phyloP scores from a whole-genome alignment of 345 rosid genomes.

The Lepidium aucheri region DNA sequence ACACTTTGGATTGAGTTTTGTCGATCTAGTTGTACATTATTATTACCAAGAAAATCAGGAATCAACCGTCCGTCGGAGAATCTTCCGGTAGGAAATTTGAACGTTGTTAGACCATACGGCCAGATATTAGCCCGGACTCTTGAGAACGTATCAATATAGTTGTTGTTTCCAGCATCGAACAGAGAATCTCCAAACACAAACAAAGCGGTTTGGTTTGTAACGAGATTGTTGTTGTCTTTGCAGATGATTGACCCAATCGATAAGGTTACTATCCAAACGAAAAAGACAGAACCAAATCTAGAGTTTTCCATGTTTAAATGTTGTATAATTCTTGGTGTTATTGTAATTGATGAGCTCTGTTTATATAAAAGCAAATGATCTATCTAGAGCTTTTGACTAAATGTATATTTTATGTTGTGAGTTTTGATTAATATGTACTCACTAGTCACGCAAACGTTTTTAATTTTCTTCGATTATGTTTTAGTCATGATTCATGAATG shows the following conservation, averaged over 20 bases:
- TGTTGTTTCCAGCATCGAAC: conserved; percentile 41
- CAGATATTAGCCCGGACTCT: conserved; percentile 18
- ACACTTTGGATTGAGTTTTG: too few species aligned
- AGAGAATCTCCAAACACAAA: conserved; percentile 45
- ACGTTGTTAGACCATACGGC: conserved; percentile 39
- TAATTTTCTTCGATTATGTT: neutral
- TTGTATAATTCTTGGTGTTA: too few species aligned
- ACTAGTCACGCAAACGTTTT: neutral
- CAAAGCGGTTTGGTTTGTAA: conserved; percentile 25
- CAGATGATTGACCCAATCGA: neutral
- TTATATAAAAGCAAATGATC: neutral
- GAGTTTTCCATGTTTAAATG: too few species aligned
- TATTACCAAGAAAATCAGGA: conserved; percentile 36
- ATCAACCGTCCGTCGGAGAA: conserved; percentile 34
- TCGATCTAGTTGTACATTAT: neutral
- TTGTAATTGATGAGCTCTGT: neutral
- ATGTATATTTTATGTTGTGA: too few species aligned
- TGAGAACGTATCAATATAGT: conserved; percentile 24
- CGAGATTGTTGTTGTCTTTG: neutral
- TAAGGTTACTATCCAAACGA: too few species aligned
- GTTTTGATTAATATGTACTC: neutral
- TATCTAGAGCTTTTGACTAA: too few species aligned
- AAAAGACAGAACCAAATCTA: too few species aligned
- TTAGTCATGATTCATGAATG: neutral
- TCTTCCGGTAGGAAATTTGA: conserved; percentile 37